A percentile compares a stretch with the other conserved stretches of the same genome.
Conservation (phyloP, 805 yeast genomes). For the Saccharomycopsis fermentans region DNA sequence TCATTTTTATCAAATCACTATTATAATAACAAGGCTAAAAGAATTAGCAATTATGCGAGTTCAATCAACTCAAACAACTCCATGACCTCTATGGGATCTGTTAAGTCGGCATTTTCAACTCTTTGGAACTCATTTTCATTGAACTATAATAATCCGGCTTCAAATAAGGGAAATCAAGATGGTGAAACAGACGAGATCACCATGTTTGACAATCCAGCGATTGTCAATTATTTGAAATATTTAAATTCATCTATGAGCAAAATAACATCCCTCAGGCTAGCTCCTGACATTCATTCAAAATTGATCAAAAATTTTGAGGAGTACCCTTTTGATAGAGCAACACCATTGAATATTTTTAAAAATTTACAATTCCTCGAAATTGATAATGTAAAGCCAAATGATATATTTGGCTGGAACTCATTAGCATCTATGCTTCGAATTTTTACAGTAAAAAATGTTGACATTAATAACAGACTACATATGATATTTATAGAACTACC, state of each 20-base stretch:
- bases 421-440: conserved; percentile 46
- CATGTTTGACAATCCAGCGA: conserved; percentile 21
- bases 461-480: conserved; percentile 42
- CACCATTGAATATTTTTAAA: conserved; percentile 52
- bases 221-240: conserved; percentile 40
- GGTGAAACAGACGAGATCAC: conserved; percentile 3
- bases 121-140: conserved; percentile 14
- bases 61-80: conserved; percentile 25
- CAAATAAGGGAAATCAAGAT: conserved; percentile 22
- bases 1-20: conserved; percentile 17
- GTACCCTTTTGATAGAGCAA: conserved; percentile 61
- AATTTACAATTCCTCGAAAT: conserved; percentile 54
- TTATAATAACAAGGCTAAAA: conserved; percentile 9
- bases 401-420: conserved; percentile 54
- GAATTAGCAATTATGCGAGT: conserved; percentile 15
- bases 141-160: not conserved
- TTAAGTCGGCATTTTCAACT: conserved; percentile 32
- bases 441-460: conserved; percentile 42
- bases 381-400: conserved; percentile 51
- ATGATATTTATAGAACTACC: conserved; percentile 39
- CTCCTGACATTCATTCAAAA: conserved; percentile 49
- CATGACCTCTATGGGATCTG: conserved; percentile 48
- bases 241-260: conserved; percentile 55
- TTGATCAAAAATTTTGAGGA: conserved; percentile 55
- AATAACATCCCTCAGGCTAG: conserved; percentile 50